Evolutionary conservation across 2,329 filamentous ascomycete species (phyloP), one percentile per base, ranked within the genome.

Genomic region (Paraphaeosphaeria sporulosa): DNA sequence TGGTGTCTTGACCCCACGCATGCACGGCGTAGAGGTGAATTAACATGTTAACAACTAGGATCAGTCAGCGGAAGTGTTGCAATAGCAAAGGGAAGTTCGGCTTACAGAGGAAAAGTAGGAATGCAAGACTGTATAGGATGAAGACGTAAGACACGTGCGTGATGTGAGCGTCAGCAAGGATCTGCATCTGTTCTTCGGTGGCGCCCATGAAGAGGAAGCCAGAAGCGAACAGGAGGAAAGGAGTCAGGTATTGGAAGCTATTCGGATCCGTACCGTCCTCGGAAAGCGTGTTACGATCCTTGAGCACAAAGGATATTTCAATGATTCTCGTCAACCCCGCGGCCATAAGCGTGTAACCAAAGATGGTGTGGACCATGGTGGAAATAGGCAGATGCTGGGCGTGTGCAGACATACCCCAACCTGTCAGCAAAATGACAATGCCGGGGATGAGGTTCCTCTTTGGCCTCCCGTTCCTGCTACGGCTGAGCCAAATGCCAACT

Each of bases 141-240:
- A 99, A 85, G 43, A 98, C 88, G 77, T 98, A 99, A 5, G 94
- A 90, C 44, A 98, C 92, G 72, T 96, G 93, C 27, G 93, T 93
- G 71, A 98, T 89, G 60, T 89, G 85, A 0, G 91, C 90, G 42
- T 87, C 82, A 43, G 87, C 85, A 5, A 98, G 83, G 1, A 97
- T 82, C 23, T 83, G 73, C 92, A 98, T 97, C 79, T 98, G 95
- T 80, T 99, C 94, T 76, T 98, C 95, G 0, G 93, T 98, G 17
- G 95, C 94, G 34, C 93, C 91, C 93, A 98, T 96, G 81, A 99
- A 99, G 43, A 99, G 85, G 80, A 98, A 97, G 1, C 95, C 95
- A 3, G 94, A 91, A 6, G 94, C 93, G 72, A 92, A 96, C 30
- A 99, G 86, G 43, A 98, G 85, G 71, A 90, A 92, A 55, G 87